Evolutionary conservation across 441 rosid species (phyloP).

Genomic region (Erodium moschatum): DNA sequence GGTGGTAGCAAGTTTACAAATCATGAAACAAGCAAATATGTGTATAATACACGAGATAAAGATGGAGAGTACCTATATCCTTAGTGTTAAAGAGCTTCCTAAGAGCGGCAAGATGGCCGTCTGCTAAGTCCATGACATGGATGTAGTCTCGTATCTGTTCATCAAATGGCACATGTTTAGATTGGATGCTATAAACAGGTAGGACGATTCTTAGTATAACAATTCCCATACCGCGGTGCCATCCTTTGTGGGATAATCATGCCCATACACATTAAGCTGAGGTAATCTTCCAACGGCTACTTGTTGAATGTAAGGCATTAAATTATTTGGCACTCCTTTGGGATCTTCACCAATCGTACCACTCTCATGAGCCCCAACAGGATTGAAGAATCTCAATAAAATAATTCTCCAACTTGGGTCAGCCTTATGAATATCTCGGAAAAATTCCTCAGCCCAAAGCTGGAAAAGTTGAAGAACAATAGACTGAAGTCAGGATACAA

Average conservation of each 20-base stretch:
- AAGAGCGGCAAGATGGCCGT: constrained; percentile 62
- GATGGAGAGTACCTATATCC: constrained; percentile 34
- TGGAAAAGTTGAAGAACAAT: constrained; percentile 18
- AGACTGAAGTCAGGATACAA: background rate
- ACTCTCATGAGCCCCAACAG: constrained; percentile 69
- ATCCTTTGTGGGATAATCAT: constrained; percentile 61
- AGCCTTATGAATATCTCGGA: constrained; percentile 49
- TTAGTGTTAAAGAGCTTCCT: constrained; percentile 42
- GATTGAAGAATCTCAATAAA: constrained; percentile 62
- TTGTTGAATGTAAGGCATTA: constrained; percentile 71
- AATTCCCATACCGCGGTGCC: constrained; percentile 49
- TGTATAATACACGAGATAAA: background rate
- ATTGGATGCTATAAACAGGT: background rate
- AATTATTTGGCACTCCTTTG: constrained; percentile 59
- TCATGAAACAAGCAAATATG: background rate
- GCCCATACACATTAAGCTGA: constrained; percentile 59
- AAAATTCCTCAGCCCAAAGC: constrained; percentile 67
- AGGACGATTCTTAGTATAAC: background rate
- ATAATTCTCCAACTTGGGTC: constrained; percentile 64
- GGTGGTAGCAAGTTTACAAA: background rate
- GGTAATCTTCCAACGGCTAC: constrained; percentile 60
- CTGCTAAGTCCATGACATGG: constrained; percentile 72
- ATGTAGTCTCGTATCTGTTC: constrained; percentile 60
- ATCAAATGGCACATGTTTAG: constrained; percentile 6
- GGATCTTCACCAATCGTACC: constrained; percentile 74